A percentile compares a stretch with the other conserved stretches of the same genome.
phyloP scores from a whole-genome alignment of 2,329 filamentous ascomycete genomes.

The Blastomyces gilchristii region DNA sequence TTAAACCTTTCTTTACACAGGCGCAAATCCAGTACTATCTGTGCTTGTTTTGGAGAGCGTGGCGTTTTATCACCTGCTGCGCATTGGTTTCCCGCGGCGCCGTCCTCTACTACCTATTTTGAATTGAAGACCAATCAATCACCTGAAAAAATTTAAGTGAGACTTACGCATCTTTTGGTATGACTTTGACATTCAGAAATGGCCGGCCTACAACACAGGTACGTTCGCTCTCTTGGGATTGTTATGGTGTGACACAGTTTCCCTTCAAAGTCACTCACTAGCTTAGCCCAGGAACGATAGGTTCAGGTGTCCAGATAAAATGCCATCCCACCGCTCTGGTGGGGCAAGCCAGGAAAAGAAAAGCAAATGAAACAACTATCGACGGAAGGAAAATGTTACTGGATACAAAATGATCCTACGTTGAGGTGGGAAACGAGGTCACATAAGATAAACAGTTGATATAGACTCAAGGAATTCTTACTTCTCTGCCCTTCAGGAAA shows the following conservation, averaged over 20 bases:
- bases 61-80: background rate
- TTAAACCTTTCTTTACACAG: background rate
- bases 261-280: background rate
- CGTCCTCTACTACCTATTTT: background rate
- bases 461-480: background rate
- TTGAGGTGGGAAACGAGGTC: background rate
- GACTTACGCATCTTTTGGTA: background rate
- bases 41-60: background rate
- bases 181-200: constrained; percentile 1
- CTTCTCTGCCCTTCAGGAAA: background rate
- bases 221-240: background rate
- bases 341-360: background rate
- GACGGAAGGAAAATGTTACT: background rate
- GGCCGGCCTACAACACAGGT: background rate
- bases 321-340: background rate
- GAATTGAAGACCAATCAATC: background rate
- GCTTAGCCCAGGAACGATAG: background rate
- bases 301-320: background rate
- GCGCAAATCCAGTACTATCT: too few species aligned
- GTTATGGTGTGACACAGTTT: background rate
- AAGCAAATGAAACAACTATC: background rate
- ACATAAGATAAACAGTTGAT: background rate
- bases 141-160: background rate
- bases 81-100: background rate
- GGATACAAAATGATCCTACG: background rate